A percentile compares a stretch with the other conserved stretches of the same genome.
Conservation (phyloP, 1,139 yeast genomes). For the Magnusiomyces tetraspermus region DNA sequence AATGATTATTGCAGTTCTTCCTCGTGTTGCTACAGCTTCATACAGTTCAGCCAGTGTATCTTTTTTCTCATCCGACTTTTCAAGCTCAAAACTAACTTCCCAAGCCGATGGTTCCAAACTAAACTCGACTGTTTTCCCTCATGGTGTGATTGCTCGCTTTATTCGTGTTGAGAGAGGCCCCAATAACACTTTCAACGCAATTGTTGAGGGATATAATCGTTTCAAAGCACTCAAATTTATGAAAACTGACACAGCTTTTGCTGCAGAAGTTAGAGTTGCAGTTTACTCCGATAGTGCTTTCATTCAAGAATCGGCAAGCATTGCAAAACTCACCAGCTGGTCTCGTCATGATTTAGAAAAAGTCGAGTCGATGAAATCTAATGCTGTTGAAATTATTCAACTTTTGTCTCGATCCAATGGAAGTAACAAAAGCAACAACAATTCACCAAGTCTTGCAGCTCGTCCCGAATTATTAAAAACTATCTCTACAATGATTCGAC, state of each 20-base stretch:
- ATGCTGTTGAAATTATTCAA: conserved; percentile 9
- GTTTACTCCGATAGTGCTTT: conserved; percentile 1
- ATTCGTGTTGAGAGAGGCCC: conserved; percentile 17
- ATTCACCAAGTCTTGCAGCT: conserved; percentile 2
- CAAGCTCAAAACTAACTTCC: background rate
- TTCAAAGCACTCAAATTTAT: conserved; percentile 1
- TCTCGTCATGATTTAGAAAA: conserved; percentile 4
- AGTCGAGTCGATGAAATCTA: conserved; percentile 7
- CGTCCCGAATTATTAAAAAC: conserved; percentile 6
- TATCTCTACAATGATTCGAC: conserved; percentile 6
- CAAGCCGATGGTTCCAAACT: background rate
- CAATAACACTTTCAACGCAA: conserved; percentile 15
- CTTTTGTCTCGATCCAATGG: background rate
- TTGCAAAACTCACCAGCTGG: conserved; percentile 4
- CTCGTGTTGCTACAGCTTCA: conserved; percentile 11
- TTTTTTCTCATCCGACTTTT: conserved; percentile 3
- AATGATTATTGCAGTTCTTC: conserved; percentile 7
- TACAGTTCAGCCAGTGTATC: conserved; percentile 2
- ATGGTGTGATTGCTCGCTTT: conserved; percentile 24
- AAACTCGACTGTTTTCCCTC: conserved; percentile 10
- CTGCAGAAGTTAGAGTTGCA: conserved; percentile 11
- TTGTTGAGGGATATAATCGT: conserved; percentile 25
- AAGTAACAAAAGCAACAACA: background rate
- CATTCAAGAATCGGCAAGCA: background rate
- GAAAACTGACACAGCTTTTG: conserved; percentile 3